phyloP scores from a whole-genome alignment of 805 yeast species.

The Scheffersomyces ergatensis region DNA sequence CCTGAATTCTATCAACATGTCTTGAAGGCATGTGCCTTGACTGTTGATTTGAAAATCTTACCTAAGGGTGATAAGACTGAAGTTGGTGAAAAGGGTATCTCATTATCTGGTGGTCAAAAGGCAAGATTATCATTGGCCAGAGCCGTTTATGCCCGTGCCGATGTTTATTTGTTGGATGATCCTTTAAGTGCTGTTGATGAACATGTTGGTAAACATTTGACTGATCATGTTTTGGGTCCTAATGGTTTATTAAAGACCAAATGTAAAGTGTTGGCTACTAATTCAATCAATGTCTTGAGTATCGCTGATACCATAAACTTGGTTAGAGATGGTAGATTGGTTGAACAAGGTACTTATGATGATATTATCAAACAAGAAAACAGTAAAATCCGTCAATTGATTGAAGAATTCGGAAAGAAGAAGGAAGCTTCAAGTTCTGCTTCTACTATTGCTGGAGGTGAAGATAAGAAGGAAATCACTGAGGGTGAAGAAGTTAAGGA shows the following conservation, averaged over 20 bases:
- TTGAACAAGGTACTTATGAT: constrained; percentile 63
- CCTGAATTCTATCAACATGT: constrained; percentile 78
- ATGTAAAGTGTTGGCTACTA: constrained; percentile 80
- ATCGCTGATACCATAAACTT: constrained; percentile 70
- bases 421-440: constrained; percentile 11
- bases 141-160: constrained; percentile 94
- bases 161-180: constrained; percentile 86
- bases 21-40: constrained; percentile 83
- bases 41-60: constrained; percentile 70
- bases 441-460: constrained; percentile 11
- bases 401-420: constrained; percentile 61
- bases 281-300: constrained; percentile 76
- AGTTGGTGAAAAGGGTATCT: constrained; percentile 97
- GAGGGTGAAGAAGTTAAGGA: constrained; percentile 12
- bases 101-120: constrained; percentile 96
- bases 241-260: constrained; percentile 72
- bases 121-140: constrained; percentile 93
- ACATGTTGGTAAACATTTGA: constrained; percentile 87
- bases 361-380: constrained; percentile 46
- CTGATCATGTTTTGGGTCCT: constrained; percentile 79
- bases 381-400: constrained; percentile 52
- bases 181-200: constrained; percentile 96
- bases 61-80: constrained; percentile 90
- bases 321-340: constrained; percentile 65
- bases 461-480: constrained; percentile 9